Base-by-base conservation (phyloP, 1,284 basidiomycete species). In the Irpex sp. region DNA sequence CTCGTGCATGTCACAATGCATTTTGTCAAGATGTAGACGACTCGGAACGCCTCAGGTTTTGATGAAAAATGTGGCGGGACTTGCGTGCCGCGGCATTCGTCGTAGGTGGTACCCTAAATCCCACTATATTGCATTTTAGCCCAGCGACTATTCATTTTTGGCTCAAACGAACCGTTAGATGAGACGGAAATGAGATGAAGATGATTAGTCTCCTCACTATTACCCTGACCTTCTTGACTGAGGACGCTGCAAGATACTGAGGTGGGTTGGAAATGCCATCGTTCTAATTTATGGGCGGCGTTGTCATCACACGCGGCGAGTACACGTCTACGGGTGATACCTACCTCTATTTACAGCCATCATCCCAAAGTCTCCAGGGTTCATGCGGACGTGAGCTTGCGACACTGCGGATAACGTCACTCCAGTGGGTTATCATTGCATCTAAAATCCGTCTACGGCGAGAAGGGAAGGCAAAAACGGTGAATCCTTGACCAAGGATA, bases 401-500 rank as follows among this genome's bases (percentile, higher is more conserved):
- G 26, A 15, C 11, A 36, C 34, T 56, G 54, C 54, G 54, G 19
- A 56, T 8, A 56, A 36, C 54, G 58, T n/a, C 36, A 58, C 47
- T 60, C 26, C 26, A 26, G 26, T 26, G 4, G 26, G 55, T 48
- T 55, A 54, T 47, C 56, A 31, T 9, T 26, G n/a, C 9, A 17
- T 34, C 54, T 44, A 56, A 36, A 56, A 56, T 9, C 9, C 34
- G n/a, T 21, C 31, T 17, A 48, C 65, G 17, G 65, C 64, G n/a
- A 76, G 66, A 38, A 81, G 67, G 13, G 80, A 75, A 3, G 79
- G 80, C 9, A 82, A 72, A 68, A 82, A 82, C 13, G 76, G 68
- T 26, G 80, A 78, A 48, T 77, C 75, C 58, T 76, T 78, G 17
- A 78, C 62, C 7, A 74, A 66, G 19, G 77, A 75, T 6, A 77